Evolutionary conservation across 176 grass and related monocot species (phyloP).

Genomic region (Eragrostis curvula): DNA sequence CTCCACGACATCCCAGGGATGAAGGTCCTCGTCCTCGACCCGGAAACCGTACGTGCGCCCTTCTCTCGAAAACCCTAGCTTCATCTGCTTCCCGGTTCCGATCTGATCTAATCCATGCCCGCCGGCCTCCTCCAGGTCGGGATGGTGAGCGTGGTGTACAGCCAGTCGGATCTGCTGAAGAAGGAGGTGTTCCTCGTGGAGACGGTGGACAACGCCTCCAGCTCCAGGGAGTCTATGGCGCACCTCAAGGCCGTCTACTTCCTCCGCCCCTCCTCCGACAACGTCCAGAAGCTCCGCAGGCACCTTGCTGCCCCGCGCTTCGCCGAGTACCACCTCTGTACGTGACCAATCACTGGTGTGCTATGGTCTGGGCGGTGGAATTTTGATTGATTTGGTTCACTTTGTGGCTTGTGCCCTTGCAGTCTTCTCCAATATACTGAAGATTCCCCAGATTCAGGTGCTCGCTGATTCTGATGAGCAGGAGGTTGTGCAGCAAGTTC

Average conservation of each 20-base stretch:
- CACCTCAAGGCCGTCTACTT: constrained; percentile 97
- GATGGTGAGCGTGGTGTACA: constrained; percentile 96
- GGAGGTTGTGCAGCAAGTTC: constrained; percentile 96
- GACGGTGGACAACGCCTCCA: constrained; percentile 83
- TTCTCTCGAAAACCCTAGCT: constrained; percentile 9
- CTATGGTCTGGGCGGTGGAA: background rate
- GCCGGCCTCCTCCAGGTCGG: constrained; percentile 57
- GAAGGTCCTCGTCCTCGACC: constrained; percentile 95
- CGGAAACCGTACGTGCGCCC: constrained; percentile 59
- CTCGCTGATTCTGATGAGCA: constrained; percentile 97
- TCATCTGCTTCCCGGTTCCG: background rate
- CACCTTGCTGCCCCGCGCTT: constrained; percentile 82
- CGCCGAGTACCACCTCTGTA: constrained; percentile 92
- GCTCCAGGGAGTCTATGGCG: constrained; percentile 83
- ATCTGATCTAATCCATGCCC: constrained; percentile 27
- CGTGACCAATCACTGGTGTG: constrained; percentile 18
- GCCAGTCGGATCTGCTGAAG: constrained; percentile 87
- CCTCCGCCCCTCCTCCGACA: constrained; percentile 79
- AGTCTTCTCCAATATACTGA: constrained; percentile 99
- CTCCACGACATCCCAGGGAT: constrained; percentile 94
- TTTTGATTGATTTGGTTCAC: constrained; percentile 18
- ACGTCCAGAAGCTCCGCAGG: constrained; percentile 88
- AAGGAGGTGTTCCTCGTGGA: constrained; percentile 98
- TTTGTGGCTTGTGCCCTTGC: constrained; percentile 38
- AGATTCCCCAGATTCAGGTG: constrained; percentile 94